phyloP scores from a whole-genome alignment of 441 rosid species.

The Erysimum cheiri region DNA sequence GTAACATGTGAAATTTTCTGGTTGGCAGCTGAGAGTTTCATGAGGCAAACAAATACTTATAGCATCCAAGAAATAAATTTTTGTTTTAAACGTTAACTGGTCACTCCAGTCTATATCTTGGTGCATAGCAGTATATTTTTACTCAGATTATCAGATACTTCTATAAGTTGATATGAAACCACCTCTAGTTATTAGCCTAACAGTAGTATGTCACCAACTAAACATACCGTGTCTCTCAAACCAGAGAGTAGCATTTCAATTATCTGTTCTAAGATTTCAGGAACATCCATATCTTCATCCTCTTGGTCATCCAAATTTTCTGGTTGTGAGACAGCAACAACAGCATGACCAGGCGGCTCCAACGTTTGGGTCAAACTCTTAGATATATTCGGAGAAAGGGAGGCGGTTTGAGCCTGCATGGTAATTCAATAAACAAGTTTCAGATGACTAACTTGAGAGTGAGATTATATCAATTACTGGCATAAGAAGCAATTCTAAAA shows the following conservation, averaged over 20 bases:
- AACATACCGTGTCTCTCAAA: constrained; percentile 83
- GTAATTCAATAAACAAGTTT: constrained; percentile 32
- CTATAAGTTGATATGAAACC: neutral
- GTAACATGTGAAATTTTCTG: constrained; percentile 17
- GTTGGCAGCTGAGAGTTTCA: constrained; percentile 25
- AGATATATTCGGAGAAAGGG: constrained; percentile 63
- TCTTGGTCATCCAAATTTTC: constrained; percentile 47
- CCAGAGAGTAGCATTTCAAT: constrained; percentile 87
- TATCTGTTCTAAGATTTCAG: constrained; percentile 83
- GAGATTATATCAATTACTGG: neutral
- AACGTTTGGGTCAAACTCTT: constrained; percentile 44
- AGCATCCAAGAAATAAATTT: neutral
- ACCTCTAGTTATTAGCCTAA: constrained; percentile 22
- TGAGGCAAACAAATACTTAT: neutral
- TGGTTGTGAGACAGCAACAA: constrained; percentile 39
- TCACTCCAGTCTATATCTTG: neutral
- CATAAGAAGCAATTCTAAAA: neutral
- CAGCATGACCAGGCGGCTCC: constrained; percentile 41
- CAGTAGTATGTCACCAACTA: constrained; percentile 45
- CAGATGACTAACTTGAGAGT: constrained; percentile 13
- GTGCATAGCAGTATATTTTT: neutral
- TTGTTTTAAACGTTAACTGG: neutral
- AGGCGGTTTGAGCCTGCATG: constrained; percentile 65
- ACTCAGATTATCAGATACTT: neutral
- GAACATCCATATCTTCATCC: constrained; percentile 88